Evolutionary conservation across 1,284 basidiomycete species (phyloP), one percentile per base, ranked within the genome.

Genomic region (Cerrena zonata): DNA sequence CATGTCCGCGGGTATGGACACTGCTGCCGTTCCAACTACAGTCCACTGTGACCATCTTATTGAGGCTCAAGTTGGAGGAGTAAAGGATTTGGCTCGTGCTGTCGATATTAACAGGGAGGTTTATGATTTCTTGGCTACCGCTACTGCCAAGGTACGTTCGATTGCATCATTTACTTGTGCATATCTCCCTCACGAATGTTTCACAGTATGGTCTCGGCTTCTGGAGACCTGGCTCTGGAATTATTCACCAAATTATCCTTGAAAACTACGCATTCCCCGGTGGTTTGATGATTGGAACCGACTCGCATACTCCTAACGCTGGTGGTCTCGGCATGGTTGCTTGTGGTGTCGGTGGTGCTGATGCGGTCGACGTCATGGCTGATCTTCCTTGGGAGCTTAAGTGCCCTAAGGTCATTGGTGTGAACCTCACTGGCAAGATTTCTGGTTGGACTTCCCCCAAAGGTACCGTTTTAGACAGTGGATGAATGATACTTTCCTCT

Each of bases 261-360:
- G 95, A 99, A 73, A 98, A 99, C 79, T 98, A 98, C 70, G 96
- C 95, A 13, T 93, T 95, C 83, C 95, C 95, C 51, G 95, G 95
- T 78, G 91, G 93, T 69, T 80, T 99, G 53, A 99, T 99, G 96
- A 96, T 99, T 62, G 96, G 96, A 71, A 98, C 95, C 56, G 95
- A 99, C 76, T 98, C 95, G 49, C 96, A 99, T 74, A 99, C 95
- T 15, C 95, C 96, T 51, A 98, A 98, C 71, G 96, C 96, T 55
- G 95, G 95, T 74, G 95, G 95, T 80, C 86, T 99, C 61, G 94
- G 94, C 63, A 98, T 98, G 94, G 80, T 99, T 68, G 95, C 95
- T 50, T 95, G 94, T 67, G 95, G 95, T 85, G 95, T 99, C 60
- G 96, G 96, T 69, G 96, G 95, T 78, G 95, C 95, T 55, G 95